Percentiles rank a stretch among this genome's conserved stretches.
Evolutionary conservation across 495 filamentous ascomycete genomes (phyloP).

Genomic region (Penicillium riverlandense): DNA sequence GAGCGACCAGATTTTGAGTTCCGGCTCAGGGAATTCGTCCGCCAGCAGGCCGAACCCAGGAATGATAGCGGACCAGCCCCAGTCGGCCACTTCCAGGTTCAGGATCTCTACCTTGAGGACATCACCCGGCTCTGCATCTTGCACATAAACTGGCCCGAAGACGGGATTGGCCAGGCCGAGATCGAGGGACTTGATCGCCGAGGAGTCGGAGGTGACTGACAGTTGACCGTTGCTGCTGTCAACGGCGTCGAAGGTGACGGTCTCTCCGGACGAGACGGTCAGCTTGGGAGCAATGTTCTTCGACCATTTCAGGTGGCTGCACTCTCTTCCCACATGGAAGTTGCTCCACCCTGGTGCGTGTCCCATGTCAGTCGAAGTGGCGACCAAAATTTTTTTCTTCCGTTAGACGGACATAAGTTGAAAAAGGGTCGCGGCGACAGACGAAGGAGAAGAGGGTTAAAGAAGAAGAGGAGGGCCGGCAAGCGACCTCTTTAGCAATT

Average conservation of each 20-base stretch:
- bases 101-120: conserved; percentile 42
- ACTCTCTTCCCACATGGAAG: conserved; percentile 32
- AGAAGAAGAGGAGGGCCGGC: not conserved
- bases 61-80: conserved; percentile 46
- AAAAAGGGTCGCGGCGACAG: not conserved
- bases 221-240: conserved; percentile 48
- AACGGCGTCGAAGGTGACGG: conserved; percentile 39
- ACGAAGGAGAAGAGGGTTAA: not conserved
- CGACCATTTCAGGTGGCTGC: conserved; percentile 43
- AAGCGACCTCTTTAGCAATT: conserved; percentile 8
- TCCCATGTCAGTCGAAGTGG: conserved; percentile 21
- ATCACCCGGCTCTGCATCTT: conserved; percentile 41
- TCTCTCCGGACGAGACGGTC: conserved; percentile 37
- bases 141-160: conserved; percentile 40
- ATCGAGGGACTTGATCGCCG: conserved; percentile 34
- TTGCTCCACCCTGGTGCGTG: conserved; percentile 13
- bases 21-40: conserved; percentile 36
- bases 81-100: conserved; percentile 32
- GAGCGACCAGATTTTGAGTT: conserved; percentile 44
- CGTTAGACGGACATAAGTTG: too few species aligned
- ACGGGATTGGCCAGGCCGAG: conserved; percentile 39
- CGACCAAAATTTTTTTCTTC: conserved; percentile 3
- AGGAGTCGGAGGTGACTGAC: conserved; percentile 23
- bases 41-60: conserved; percentile 42
- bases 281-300: conserved; percentile 35